Percentiles rank a stretch among this genome's conserved stretches.
Evolutionary conservation across 257 asterid species (phyloP).

Genomic region (Coffea canephora): DNA sequence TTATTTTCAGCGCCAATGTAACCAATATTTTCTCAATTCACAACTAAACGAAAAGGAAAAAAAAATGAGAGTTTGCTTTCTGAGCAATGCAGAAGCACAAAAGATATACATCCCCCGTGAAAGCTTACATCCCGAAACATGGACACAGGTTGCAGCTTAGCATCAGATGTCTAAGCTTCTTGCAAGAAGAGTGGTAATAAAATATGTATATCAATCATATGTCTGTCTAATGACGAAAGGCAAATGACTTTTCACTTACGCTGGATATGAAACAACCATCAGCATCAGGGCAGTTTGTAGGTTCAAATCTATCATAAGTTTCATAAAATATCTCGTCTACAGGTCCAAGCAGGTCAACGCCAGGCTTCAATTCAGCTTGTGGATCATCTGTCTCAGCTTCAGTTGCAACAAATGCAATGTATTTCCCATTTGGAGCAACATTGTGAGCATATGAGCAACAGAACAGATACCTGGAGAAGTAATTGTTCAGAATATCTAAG

Average conservation of each 20-base stretch:
- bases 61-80: not conserved
- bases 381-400: slow-evolving; percentile 94
- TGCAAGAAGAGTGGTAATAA: not conserved
- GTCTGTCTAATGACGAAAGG: not conserved
- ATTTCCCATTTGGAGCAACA: slow-evolving; percentile 92
- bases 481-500: not conserved
- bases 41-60: not conserved
- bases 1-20: not conserved
- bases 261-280: slow-evolving; percentile 73
- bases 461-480: slow-evolving; percentile 72
- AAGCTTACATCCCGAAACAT: not conserved
- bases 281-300: slow-evolving; percentile 44
- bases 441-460: slow-evolving; percentile 95
- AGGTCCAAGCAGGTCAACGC: slow-evolving; percentile 84
- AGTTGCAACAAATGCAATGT: slow-evolving; percentile 75
- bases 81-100: not conserved
- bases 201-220: not conserved
- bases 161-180: not conserved
- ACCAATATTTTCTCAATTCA: not conserved
- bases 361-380: slow-evolving; percentile 84
- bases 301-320: slow-evolving; percentile 74
- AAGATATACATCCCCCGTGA: too few relatives aligned
- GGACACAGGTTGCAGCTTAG: not conserved
- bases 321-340: slow-evolving; percentile 91
- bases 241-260: slow-evolving; percentile 34